phyloP scores from a whole-genome alignment of 495 filamentous ascomycete species.

The Neurospora hispaniola region DNA sequence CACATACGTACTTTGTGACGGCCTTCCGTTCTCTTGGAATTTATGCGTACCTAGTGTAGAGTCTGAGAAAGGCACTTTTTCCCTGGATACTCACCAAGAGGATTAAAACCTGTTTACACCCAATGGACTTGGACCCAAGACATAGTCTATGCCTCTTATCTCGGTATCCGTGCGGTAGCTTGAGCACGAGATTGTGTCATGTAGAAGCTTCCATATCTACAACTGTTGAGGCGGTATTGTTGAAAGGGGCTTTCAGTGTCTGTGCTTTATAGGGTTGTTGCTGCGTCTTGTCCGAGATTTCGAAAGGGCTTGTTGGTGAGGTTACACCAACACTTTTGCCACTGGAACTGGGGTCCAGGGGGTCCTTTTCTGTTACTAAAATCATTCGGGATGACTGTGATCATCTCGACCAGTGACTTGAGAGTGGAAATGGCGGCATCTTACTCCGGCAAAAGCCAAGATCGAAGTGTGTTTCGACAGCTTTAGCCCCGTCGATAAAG shows the following conservation, averaged over 20 bases:
- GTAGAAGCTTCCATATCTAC: background rate
- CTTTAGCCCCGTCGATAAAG: background rate
- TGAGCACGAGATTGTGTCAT: background rate
- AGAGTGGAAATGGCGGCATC: background rate
- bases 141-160: too few species aligned
- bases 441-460: background rate
- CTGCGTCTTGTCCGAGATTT: background rate
- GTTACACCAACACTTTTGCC: background rate
- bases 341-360: background rate
- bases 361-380: background rate
- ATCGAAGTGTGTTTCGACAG: background rate
- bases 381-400: background rate
- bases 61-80: background rate
- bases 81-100: background rate
- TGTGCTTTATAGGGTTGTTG: background rate
- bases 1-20: too few species aligned
- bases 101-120: background rate
- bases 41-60: background rate
- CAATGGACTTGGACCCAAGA: background rate
- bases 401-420: background rate
- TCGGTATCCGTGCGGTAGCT: background rate
- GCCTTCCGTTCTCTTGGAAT: background rate
- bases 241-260: background rate
- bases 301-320: background rate
- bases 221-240: background rate